Evolutionary conservation across 106 monocot species (phyloP).

Genomic region (Platanthera guangdongensis): DNA sequence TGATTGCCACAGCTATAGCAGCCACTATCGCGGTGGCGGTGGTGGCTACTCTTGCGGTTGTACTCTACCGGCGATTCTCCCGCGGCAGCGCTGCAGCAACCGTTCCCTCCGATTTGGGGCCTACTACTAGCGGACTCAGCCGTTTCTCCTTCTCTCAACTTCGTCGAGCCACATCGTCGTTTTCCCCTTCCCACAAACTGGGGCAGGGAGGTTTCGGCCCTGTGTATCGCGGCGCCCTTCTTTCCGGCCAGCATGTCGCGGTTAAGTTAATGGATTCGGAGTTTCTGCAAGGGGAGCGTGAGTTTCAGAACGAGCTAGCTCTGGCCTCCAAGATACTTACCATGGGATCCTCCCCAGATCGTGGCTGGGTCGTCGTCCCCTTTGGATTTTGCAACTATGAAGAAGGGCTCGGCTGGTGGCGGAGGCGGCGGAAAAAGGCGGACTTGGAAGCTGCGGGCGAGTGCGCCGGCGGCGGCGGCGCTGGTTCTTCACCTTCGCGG

Average conservation of each 20-base stretch:
- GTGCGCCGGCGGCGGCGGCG: background rate
- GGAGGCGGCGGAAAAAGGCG: constrained; percentile 4
- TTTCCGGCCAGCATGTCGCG: constrained; percentile 41
- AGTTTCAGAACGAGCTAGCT: constrained; percentile 84
- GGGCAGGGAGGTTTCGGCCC: constrained; percentile 77
- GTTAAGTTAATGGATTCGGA: constrained; percentile 82
- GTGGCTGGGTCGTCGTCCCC: constrained; percentile 5
- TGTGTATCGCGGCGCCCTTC: constrained; percentile 50
- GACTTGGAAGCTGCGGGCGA: constrained; percentile 14
- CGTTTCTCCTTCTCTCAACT: constrained; percentile 24
- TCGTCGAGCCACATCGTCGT: constrained; percentile 43
- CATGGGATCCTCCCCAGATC: constrained; percentile 10
- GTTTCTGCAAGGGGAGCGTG: constrained; percentile 80
- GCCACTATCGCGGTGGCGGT: constrained; percentile 2
- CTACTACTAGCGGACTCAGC: background rate
- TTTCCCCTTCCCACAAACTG: constrained; percentile 35
- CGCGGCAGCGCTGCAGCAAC: constrained; percentile 4
- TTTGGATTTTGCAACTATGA: constrained; percentile 10
- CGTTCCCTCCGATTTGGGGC: constrained; percentile 10
- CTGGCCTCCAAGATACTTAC: constrained; percentile 40
- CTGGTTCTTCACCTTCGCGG: constrained; percentile 5
- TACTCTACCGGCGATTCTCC: constrained; percentile 18
- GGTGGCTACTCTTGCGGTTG: constrained; percentile 1
- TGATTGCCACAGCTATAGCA: background rate
- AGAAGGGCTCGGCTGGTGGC: background rate